phyloP scores from a whole-genome alignment of 2,329 filamentous ascomycete species.

The Simplicillium aogashimaense region DNA sequence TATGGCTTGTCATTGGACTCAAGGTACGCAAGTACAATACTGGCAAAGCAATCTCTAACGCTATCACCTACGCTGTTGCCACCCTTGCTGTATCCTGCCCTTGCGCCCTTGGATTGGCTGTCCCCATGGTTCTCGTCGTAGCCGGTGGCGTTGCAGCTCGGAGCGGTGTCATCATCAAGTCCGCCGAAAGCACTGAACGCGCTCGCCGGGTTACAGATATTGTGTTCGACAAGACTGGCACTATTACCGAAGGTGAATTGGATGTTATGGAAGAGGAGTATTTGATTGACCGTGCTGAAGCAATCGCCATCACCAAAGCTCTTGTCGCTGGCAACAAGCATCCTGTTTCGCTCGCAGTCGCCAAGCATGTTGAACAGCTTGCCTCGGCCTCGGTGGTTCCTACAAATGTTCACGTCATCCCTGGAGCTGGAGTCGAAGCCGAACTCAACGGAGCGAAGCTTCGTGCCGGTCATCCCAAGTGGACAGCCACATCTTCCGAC shows the following conservation, averaged over 20 bases:
- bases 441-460: slow-evolving; percentile 17
- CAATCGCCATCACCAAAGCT: slow-evolving; percentile 15
- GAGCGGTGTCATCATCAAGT: slow-evolving; percentile 48
- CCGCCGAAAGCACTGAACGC: slow-evolving; percentile 40
- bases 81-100: slow-evolving; percentile 54
- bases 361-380: slow-evolving; percentile 23
- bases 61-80: slow-evolving; percentile 26
- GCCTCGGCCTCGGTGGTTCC: slow-evolving; percentile 7
- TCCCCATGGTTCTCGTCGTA: slow-evolving; percentile 57
- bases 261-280: slow-evolving; percentile 14
- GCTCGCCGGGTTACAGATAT: slow-evolving; percentile 42
- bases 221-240: slow-evolving; percentile 58
- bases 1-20: slow-evolving; percentile 37
- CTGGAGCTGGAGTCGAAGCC: slow-evolving; percentile 29
- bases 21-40: slow-evolving; percentile 25
- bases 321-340: slow-evolving; percentile 32
- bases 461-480: slow-evolving; percentile 34
- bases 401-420: slow-evolving; percentile 21
- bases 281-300: slow-evolving; percentile 11
- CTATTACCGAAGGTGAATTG: slow-evolving; percentile 39
- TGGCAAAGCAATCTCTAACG: slow-evolving; percentile 16
- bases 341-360: slow-evolving; percentile 38
- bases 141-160: slow-evolving; percentile 47
- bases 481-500: slow-evolving; percentile 21
- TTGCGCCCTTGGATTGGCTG: slow-evolving; percentile 54